Conservation (phyloP, 139 green algal genomes). For the Chlamydomonas incerta region DNA sequence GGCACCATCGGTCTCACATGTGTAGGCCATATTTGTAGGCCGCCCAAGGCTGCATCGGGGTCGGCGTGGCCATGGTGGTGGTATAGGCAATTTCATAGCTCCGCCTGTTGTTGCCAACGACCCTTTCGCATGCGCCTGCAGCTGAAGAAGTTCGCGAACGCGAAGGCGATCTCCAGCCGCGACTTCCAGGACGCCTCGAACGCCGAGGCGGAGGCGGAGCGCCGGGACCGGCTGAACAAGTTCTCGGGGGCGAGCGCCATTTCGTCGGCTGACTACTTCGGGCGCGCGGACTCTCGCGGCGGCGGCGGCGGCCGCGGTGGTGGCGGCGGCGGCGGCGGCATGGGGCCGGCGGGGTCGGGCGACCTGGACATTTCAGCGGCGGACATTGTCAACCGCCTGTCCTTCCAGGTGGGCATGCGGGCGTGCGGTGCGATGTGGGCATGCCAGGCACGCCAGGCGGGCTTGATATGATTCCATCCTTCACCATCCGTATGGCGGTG, state of each 20-base stretch:
- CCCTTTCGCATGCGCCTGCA: constrained; percentile 37
- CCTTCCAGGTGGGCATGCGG: constrained; percentile 70
- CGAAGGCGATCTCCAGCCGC: constrained; percentile 91
- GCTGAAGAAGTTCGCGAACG: constrained; percentile 84
- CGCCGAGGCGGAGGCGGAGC: constrained; percentile 24
- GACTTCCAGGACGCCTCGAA: constrained; percentile 62
- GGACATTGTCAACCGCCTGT: constrained; percentile 86
- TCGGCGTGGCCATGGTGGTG: too few species aligned
- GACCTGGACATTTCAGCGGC: constrained; percentile 75
- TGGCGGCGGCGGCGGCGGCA: constrained; percentile 16
- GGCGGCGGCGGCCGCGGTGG: neutral
- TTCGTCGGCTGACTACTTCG: constrained; percentile 86
- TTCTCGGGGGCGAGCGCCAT: constrained; percentile 81
- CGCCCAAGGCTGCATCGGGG: too few species aligned
- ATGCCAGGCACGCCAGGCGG: too few species aligned
- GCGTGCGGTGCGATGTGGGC: too few species aligned
- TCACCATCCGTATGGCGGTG: too few species aligned
- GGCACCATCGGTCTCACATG: too few species aligned
- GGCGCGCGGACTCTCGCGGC: constrained; percentile 37
- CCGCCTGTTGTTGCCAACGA: too few species aligned
- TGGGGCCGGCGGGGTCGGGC: constrained; percentile 2
- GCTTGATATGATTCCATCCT: too few species aligned
- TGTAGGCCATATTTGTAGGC: too few species aligned
- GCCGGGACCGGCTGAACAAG: constrained; percentile 47
- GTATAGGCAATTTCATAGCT: neutral